A percentile compares a stretch with the other conserved stretches of the same genome.
Conservation (phyloP, 192 early-diverging fungal genomes). For the Coemansia sp. region DNA sequence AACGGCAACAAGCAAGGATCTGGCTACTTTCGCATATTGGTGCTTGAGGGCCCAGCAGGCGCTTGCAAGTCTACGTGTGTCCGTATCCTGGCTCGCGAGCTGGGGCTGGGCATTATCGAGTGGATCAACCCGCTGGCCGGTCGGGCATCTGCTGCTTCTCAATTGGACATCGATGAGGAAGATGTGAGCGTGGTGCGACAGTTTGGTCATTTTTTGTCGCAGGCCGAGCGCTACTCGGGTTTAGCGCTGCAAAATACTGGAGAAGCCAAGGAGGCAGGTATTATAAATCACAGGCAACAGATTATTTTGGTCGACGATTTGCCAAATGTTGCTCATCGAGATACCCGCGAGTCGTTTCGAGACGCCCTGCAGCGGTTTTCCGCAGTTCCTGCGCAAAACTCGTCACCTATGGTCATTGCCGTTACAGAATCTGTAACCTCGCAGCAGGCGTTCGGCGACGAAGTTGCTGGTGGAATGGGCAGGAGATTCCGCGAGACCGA, state of each 20-base stretch:
- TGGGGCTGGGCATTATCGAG: slow-evolving; percentile 55
- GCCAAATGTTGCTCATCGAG: slow-evolving; percentile 52
- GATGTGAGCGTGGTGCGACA: slow-evolving; percentile 46
- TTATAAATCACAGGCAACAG: slow-evolving; percentile 2
- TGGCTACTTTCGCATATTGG: slow-evolving; percentile 45
- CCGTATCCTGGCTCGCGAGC: slow-evolving; percentile 52
- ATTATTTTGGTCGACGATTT: slow-evolving; percentile 60
- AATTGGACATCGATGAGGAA: slow-evolving; percentile 7
- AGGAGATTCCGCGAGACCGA: slow-evolving; percentile 13
- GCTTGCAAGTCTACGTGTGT: slow-evolving; percentile 61
- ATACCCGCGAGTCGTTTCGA: slow-evolving; percentile 53
- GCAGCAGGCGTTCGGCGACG: slow-evolving; percentile 31
- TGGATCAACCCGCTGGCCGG: slow-evolving; percentile 56
- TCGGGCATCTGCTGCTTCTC: slow-evolving; percentile 1
- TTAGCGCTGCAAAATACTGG: slow-evolving; percentile 9
- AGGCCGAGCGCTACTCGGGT: slow-evolving; percentile 51
- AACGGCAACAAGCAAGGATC: background rate
- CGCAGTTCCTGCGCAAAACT: slow-evolving; percentile 12
- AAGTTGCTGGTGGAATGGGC: background rate
- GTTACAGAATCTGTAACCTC: slow-evolving; percentile 34
- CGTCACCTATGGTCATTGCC: slow-evolving; percentile 44
- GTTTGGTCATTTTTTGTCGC: slow-evolving; percentile 54
- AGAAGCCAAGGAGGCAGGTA: background rate
- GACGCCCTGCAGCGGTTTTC: slow-evolving; percentile 47
- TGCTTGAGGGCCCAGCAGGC: slow-evolving; percentile 63